These are phyloP conservation scores for Hibiscus tridactylites DNA, from an alignment of 345 rosid genomes.

Conservation along the genomic window DNA sequence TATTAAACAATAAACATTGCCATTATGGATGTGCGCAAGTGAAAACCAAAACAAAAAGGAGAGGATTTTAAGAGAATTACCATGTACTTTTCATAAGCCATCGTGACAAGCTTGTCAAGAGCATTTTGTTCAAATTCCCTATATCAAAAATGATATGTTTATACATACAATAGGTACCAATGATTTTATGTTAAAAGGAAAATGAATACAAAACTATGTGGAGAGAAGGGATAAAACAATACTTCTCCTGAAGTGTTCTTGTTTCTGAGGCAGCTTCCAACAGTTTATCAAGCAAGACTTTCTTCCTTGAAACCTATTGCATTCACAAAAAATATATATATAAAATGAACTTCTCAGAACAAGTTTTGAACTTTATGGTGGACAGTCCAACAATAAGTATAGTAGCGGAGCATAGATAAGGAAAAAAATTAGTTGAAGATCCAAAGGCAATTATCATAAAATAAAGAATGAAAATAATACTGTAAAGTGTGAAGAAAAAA, in stretches of 20 bases:
- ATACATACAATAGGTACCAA: conserved; percentile 9
- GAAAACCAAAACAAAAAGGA: neutral
- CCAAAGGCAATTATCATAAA: neutral
- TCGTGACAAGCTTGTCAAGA: conserved; percentile 63
- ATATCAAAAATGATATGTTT: conserved; percentile 11
- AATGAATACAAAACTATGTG: conserved; percentile 7
- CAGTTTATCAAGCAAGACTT: conserved; percentile 47
- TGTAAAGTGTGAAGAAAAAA: neutral
- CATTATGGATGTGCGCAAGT: neutral
- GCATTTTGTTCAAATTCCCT: conserved; percentile 74
- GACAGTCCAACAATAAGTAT: conserved; percentile 5
- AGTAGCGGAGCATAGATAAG: neutral
- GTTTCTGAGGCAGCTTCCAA: conserved; percentile 52
- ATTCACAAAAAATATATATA: conserved; percentile 8
- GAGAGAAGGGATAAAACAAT: conserved; percentile 22
- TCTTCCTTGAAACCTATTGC: conserved; percentile 65
- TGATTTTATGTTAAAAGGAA: conserved; percentile 2
- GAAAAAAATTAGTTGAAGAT: neutral
- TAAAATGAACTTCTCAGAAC: neutral
- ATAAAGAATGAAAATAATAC: neutral
- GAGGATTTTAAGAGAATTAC: conserved; percentile 25
- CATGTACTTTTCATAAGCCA: conserved; percentile 87
- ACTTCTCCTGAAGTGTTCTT: conserved; percentile 73
- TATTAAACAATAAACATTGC: neutral
- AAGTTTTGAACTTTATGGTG: conserved; percentile 7